Evolutionary conservation across 2,329 filamentous ascomycete genomes (phyloP), one percentile per base, ranked within the genome.

Genomic region (Fusarium sp.): DNA sequence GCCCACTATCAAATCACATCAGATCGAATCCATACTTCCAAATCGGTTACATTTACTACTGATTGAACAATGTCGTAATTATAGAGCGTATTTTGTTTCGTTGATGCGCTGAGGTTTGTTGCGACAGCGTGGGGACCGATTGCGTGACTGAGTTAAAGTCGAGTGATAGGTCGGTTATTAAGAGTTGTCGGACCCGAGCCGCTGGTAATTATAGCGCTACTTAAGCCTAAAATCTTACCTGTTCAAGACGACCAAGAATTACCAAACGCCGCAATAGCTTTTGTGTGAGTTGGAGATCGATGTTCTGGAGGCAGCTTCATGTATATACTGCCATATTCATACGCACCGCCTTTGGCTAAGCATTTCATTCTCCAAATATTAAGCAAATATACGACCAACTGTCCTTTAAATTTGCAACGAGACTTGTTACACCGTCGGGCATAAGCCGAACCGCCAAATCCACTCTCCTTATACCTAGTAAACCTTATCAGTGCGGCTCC

Each of bases 41-140:
- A 43, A 41, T 28, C 28, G 29, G 18, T 42, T 24, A 0, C 6
- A 37, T 18, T 21, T 20, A 54, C n/a, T 55, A 26, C 35, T 12
- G 15, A n/a, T 12, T 39, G 37, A 38, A 18, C 28, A 3, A n/a
- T 43, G 55, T 37, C 13, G 23, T 37, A n/a, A 18, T 16, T 13
- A 12, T 5, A 18, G 15, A 9, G 26, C 29, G n/a, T 26, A 11
- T 13, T 55, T 28, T 31, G 3, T 8, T 24, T 18, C 4, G 3
- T 7, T n/a, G 16, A 9, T 23, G 10, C 15, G 20, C 35, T 28
- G 39, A 57, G 31, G 46, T 46, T 28, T 29, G 59, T 67, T 37
- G 42, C 63, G 64, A 67, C 63, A 66, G 18, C 24, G 57, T 41
- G 63, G 66, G 50, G 63, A 63, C 33, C 63, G 57, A 61, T 68